A percentile compares a stretch with the other conserved stretches of the same genome.
Conservation (phyloP, 306 rosid species). For the Begonia masoniana region DNA sequence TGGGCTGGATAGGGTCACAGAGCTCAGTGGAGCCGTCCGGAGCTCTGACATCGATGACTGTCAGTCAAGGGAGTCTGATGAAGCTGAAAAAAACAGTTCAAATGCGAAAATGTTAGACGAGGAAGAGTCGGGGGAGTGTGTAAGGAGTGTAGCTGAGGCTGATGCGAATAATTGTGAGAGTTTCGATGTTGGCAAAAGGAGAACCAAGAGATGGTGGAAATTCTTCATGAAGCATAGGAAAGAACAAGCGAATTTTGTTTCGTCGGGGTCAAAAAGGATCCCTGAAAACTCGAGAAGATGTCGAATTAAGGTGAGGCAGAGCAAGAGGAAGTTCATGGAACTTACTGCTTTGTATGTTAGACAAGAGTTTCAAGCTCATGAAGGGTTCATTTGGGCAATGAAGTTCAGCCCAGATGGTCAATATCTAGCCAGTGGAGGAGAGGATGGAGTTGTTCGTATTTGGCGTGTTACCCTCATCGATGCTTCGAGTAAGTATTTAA, state of each 20-base stretch:
- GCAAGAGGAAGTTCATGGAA: conserved; percentile 53
- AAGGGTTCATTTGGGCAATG: conserved; percentile 71
- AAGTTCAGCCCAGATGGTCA: conserved; percentile 82
- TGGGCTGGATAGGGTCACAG: conserved; percentile 34
- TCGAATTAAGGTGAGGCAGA: conserved; percentile 33
- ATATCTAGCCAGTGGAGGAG: conserved; percentile 85
- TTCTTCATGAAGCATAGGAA: conserved; percentile 21
- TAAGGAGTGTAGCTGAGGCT: conserved; percentile 15
- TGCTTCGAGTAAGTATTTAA: conserved; percentile 24
- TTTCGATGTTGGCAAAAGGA: conserved; percentile 18
- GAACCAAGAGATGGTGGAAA: conserved; percentile 48
- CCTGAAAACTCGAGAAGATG: conserved; percentile 1
- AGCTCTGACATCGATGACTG: conserved; percentile 11
- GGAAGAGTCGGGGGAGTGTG: conserved; percentile 3
- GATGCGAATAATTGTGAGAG: conserved; percentile 14
- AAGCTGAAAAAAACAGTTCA: neutral
- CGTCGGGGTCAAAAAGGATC: conserved; percentile 3
- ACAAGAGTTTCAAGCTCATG: conserved; percentile 71
- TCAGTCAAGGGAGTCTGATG: conserved; percentile 4
- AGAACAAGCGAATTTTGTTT: conserved; percentile 10
- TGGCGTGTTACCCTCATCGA: conserved; percentile 42
- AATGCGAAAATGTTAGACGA: neutral
- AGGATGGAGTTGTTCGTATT: conserved; percentile 70
- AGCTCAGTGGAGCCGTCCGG: conserved; percentile 28
- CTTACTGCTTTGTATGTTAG: conserved; percentile 46